Evolutionary conservation across 352 stramenopile genomes (phyloP).

Genomic region (Phytophthora sansomeana): DNA sequence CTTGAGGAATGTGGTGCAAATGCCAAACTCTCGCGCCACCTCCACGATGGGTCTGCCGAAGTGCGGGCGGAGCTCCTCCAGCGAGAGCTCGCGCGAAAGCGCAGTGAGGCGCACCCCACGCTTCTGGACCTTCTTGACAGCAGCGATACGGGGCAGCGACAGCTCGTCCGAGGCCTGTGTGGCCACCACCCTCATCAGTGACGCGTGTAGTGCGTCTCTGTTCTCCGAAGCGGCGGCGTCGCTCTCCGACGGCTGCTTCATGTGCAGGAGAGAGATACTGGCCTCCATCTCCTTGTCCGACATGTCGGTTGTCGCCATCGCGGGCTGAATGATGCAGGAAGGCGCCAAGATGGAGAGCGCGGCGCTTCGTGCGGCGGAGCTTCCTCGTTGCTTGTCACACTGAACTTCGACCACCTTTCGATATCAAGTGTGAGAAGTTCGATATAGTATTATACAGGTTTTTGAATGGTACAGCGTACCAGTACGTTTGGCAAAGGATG

Average conservation of each 20-base stretch:
- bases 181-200: conserved; percentile 53
- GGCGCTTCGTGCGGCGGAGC: neutral
- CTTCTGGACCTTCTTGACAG: conserved; percentile 35
- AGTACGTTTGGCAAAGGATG: neutral
- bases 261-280: conserved; percentile 67
- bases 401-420: conserved; percentile 51
- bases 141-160: conserved; percentile 10
- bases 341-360: neutral
- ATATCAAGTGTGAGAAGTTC: conserved; percentile 30
- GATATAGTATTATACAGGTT: neutral
- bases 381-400: conserved; percentile 25
- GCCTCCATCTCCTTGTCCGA: conserved; percentile 68
- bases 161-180: conserved; percentile 34
- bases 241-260: conserved; percentile 53
- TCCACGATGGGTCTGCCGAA: conserved; percentile 75
- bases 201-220: conserved; percentile 38
- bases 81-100: conserved; percentile 60
- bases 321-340: neutral
- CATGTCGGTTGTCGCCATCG: conserved; percentile 33
- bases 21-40: conserved; percentile 72
- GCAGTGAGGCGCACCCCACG: conserved; percentile 57
- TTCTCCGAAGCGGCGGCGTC: conserved; percentile 9
- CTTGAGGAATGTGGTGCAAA: conserved; percentile 83
- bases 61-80: conserved; percentile 68
- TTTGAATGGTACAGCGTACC: too few species aligned